Evolutionary conservation across 2,329 filamentous ascomycete species (phyloP).

Genomic region (Aspergillus ruber): DNA sequence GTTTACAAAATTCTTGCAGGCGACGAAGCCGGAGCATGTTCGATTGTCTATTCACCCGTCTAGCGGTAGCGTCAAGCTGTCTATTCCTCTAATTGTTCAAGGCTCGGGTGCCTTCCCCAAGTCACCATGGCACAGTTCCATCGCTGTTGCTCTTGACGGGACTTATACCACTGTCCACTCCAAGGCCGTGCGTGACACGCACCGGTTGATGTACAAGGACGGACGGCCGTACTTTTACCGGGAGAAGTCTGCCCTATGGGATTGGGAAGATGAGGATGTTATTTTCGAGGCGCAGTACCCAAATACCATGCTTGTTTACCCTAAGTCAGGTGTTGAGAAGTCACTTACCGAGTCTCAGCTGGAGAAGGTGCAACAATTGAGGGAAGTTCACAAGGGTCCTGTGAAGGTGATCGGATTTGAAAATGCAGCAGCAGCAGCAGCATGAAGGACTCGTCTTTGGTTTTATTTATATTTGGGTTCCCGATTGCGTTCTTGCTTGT

Average conservation of each 20-base stretch:
- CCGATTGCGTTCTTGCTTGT: too few relatives aligned
- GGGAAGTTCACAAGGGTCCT: too few relatives aligned
- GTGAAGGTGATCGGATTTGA: too few relatives aligned
- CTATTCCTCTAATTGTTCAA: conserved; percentile 20
- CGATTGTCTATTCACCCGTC: conserved; percentile 26
- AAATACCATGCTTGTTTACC: conserved; percentile 18
- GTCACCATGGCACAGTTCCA: conserved; percentile 30
- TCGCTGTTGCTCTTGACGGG: conserved; percentile 24
- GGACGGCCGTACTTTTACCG: conserved; percentile 46
- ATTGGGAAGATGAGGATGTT: conserved; percentile 38
- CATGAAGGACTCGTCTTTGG: too few relatives aligned
- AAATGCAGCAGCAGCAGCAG: too few relatives aligned
- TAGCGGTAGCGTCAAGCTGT: conserved; percentile 20
- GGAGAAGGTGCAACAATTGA: conserved; percentile 30
- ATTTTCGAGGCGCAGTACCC: conserved; percentile 44
- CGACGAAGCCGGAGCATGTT: conserved; percentile 21
- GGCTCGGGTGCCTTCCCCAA: conserved; percentile 16
- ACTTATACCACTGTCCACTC: conserved; percentile 19
- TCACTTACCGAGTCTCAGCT: conserved; percentile 18
- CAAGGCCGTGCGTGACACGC: conserved; percentile 23
- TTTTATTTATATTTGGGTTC: too few relatives aligned
- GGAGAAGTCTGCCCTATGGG: conserved; percentile 42
- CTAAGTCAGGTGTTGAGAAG: conserved; percentile 16
- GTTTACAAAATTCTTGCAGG: conserved; percentile 22
- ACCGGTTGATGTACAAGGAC: conserved; percentile 44